Conservation (phyloP, 805 yeast genomes). For the Metschnikowia continentalis region DNA sequence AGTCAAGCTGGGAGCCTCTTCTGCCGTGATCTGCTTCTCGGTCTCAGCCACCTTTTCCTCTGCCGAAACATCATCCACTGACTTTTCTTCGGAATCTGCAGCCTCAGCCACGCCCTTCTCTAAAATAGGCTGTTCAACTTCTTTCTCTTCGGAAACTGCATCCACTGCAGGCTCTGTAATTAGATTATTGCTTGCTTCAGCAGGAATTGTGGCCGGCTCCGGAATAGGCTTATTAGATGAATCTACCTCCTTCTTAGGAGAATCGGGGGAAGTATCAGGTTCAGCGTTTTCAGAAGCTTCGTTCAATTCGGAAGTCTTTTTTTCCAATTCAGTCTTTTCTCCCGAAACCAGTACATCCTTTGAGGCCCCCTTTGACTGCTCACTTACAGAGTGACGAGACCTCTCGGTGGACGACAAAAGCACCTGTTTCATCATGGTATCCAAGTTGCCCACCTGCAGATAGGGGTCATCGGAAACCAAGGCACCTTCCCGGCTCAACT, state of each 20-base stretch:
- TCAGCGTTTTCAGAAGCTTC: not conserved
- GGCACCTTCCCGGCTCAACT: constrained; percentile 55
- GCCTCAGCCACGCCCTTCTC: not conserved
- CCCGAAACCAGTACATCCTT: not conserved
- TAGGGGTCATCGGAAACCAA: constrained; percentile 48
- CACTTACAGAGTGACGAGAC: not conserved
- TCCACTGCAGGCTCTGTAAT: not conserved
- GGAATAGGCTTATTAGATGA: not conserved
- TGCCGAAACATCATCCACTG: constrained; percentile 17
- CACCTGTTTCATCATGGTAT: constrained; percentile 47
- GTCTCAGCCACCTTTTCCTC: constrained; percentile 11
- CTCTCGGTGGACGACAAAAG: constrained; percentile 19
- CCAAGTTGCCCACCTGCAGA: constrained; percentile 44
- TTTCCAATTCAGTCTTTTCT: not conserved
- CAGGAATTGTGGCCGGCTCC: not conserved
- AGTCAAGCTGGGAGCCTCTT: constrained; percentile 4
- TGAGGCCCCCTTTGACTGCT: not conserved
- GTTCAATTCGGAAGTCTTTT: not conserved
- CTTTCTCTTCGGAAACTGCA: not conserved
- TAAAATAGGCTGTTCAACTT: not conserved
- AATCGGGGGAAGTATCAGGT: not conserved
- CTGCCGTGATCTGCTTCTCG: constrained; percentile 5
- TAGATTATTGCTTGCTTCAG: not conserved
- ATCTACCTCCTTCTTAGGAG: not conserved
- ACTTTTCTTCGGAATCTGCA: not conserved